These are phyloP conservation scores for Candolleomyces aberdarensis DNA, from an alignment of 768 basidiomycete genomes.

Conservation along the genomic window DNA sequence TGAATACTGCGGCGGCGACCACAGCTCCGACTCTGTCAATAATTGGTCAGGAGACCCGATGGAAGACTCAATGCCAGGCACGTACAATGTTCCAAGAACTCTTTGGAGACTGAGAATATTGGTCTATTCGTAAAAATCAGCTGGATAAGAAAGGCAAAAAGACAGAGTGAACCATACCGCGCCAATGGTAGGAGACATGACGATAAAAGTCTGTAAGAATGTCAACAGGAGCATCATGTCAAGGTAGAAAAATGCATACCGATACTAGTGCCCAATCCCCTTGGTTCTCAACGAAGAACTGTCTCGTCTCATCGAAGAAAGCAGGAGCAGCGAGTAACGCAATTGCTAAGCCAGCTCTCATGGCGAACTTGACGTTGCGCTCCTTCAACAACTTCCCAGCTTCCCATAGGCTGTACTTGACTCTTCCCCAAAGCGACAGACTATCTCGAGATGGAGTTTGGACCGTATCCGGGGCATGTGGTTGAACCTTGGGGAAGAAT, in stretches of 20 bases:
- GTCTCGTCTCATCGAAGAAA: conserved; percentile 77
- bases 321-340: conserved; percentile 85
- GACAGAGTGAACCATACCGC: conserved; percentile 44
- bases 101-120: conserved; percentile 85
- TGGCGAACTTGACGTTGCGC: conserved; percentile 79
- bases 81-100: conserved; percentile 80
- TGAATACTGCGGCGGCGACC: conserved; percentile 70
- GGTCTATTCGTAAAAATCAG: conserved; percentile 47
- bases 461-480: conserved; percentile 83
- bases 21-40: conserved; percentile 67
- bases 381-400: conserved; percentile 63
- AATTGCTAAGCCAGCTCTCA: conserved; percentile 84
- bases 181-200: conserved; percentile 88
- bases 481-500: conserved; percentile 76
- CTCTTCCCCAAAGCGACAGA: conserved; percentile 55
- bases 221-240: neutral
- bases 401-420: conserved; percentile 73
- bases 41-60: conserved; percentile 10
- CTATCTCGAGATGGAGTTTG: conserved; percentile 68
- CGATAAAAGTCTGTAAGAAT: conserved; percentile 70
- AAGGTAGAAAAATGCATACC: conserved; percentile 37
- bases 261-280: conserved; percentile 98
- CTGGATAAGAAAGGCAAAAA: neutral
- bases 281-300: conserved; percentile 73
- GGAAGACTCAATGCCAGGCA: conserved; percentile 1